phyloP scores from a whole-genome alignment of 2,329 filamentous ascomycete genomes.

The Exophiala sp. region DNA sequence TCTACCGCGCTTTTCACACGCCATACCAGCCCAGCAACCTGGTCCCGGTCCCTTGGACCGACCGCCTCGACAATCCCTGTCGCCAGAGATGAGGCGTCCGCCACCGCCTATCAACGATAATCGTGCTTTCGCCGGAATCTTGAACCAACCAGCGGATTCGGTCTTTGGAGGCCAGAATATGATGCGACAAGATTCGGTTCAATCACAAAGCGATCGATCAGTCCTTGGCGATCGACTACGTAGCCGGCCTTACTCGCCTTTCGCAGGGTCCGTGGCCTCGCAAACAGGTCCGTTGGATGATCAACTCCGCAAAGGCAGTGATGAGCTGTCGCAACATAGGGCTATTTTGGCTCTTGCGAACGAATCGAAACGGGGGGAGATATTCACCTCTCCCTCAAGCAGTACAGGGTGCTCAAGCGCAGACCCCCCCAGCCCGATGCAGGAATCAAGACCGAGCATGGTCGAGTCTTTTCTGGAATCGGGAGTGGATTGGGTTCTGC shows the following conservation, averaged over 20 bases:
- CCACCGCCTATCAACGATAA: conserved; percentile 16
- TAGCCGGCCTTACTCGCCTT: conserved; percentile 35
- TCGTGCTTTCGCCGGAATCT: conserved; percentile 16
- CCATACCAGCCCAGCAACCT: conserved; percentile 10
- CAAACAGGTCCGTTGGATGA: conserved; percentile 34
- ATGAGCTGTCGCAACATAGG: conserved; percentile 56
- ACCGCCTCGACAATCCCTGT: conserved; percentile 16
- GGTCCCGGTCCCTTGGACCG: conserved; percentile 11
- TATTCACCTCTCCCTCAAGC: conserved; percentile 86
- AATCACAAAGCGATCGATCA: conserved; percentile 28
- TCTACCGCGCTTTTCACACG: conserved; percentile 11
- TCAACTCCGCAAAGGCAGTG: conserved; percentile 43
- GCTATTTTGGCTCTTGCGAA: conserved; percentile 65
- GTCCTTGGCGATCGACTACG: conserved; percentile 24
- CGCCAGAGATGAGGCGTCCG: conserved; percentile 25
- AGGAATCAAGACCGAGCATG: conserved; percentile 90
- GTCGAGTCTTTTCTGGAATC: conserved; percentile 92
- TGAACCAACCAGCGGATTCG: conserved; percentile 16
- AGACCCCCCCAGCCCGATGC: conserved; percentile 75
- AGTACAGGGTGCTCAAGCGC: conserved; percentile 82
- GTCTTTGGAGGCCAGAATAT: conserved; percentile 17
- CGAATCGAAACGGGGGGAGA: conserved; percentile 74
- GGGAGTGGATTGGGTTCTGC: conserved; percentile 60
- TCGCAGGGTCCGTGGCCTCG: conserved; percentile 33
- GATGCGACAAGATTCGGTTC: conserved; percentile 28